Evolutionary conservation across 164 flowering plant species (phyloP).

Genomic region (Buxus sempervirens): DNA sequence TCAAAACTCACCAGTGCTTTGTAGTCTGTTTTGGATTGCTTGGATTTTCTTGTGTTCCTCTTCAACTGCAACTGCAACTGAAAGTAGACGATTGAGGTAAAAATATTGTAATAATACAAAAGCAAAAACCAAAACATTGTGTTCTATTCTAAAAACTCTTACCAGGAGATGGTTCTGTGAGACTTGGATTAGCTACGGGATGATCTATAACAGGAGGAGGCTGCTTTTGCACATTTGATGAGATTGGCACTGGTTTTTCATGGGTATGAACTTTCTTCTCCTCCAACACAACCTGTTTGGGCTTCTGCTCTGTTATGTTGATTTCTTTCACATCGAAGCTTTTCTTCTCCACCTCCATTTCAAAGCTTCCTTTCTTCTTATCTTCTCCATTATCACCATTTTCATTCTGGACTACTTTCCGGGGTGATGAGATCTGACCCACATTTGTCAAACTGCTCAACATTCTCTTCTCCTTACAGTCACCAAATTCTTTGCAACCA

Average conservation of each 20-base stretch:
- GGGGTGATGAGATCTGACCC: constrained; percentile 18
- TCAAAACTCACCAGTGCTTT: constrained; percentile 52
- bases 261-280: constrained; percentile 25
- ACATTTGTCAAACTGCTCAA: constrained; percentile 24
- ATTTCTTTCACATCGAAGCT: constrained; percentile 49
- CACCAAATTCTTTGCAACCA: constrained; percentile 31
- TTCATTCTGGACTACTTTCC: constrained; percentile 10
- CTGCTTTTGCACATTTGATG: constrained; percentile 16
- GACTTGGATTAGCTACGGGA: constrained; percentile 15
- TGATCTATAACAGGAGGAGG: not conserved
- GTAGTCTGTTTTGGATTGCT: constrained; percentile 43
- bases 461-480: constrained; percentile 40
- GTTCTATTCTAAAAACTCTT: too few species aligned
- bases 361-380: constrained; percentile 23
- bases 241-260: constrained; percentile 17
- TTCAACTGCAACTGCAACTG: constrained; percentile 25
- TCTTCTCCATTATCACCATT: constrained; percentile 15
- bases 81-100: not conserved
- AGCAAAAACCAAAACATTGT: too few species aligned
- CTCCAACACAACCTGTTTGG: constrained; percentile 23
- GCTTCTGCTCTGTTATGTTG: constrained; percentile 26
- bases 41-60: constrained; percentile 27
- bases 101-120: too few species aligned
- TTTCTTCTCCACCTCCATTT: constrained; percentile 30
- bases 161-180: constrained; percentile 26